A percentile compares a stretch with the other conserved stretches of the same genome.
These are phyloP conservation scores for Rhynchosporium secalis DNA, from an alignment of 2,329 filamentous ascomycete genomes.

Conservation along the genomic window DNA sequence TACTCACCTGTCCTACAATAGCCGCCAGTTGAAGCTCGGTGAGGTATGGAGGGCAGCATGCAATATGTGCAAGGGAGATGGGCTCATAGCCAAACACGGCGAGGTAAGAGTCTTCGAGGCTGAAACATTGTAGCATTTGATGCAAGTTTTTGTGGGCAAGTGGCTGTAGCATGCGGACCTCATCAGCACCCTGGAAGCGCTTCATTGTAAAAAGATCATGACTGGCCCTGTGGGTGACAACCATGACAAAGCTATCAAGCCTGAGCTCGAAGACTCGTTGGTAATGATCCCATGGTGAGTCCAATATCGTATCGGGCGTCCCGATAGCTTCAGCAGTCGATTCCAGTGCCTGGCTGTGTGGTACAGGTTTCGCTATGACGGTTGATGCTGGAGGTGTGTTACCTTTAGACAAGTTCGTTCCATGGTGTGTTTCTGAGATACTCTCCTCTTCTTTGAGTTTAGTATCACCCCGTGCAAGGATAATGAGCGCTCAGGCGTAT, in stretches of 20 bases:
- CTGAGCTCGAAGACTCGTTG: constrained; percentile 4
- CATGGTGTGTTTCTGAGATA: not conserved
- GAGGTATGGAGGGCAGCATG: not conserved
- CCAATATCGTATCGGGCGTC: not conserved
- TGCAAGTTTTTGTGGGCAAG: constrained; percentile 9
- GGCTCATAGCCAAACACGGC: constrained; percentile 8
- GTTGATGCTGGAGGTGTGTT: not conserved
- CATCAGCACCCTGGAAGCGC: constrained; percentile 1
- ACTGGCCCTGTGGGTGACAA: not conserved
- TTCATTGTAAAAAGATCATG: constrained; percentile 5
- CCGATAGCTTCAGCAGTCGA: not conserved
- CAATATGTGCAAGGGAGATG: constrained; percentile 10
- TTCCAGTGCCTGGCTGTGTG: constrained; percentile 2
- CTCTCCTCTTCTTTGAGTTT: constrained; percentile 9
- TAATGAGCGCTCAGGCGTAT: constrained; percentile 7
- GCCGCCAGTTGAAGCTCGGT: constrained; percentile 2
- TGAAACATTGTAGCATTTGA: constrained; percentile 11
- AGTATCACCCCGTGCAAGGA: not conserved
- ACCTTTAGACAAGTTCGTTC: not conserved
- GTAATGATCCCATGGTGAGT: constrained; percentile 8
- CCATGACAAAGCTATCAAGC: constrained; percentile 9
- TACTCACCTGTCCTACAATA: constrained; percentile 4
- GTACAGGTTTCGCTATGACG: not conserved
- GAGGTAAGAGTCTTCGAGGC: not conserved
- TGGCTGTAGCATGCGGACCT: constrained; percentile 8